Conservation (phyloP, 371 early-diverging fungal genomes). For the Apophysomyces trapeziformis region DNA sequence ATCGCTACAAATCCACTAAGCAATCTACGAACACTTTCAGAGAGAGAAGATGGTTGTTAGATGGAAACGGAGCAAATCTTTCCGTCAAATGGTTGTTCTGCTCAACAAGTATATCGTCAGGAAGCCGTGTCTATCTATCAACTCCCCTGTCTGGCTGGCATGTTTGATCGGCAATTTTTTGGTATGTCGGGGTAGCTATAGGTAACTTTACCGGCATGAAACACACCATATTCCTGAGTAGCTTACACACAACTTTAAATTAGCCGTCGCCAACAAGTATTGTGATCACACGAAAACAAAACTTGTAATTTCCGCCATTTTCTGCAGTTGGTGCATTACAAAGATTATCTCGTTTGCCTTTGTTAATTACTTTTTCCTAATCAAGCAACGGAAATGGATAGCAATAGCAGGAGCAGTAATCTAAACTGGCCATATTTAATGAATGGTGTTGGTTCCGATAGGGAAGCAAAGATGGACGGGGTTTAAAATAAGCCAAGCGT, state of each 20-base stretch:
- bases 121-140: neutral
- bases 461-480: neutral
- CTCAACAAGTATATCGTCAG: no score
- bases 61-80: neutral
- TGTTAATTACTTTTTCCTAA: neutral
- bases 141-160: neutral
- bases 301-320: neutral
- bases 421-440: neutral
- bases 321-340: neutral
- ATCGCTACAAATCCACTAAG: neutral
- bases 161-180: slow-evolving; percentile 1
- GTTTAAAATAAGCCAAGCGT: slow-evolving; percentile 1
- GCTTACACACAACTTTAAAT: slow-evolving; percentile 5
- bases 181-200: neutral
- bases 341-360: neutral
- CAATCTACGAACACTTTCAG: neutral
- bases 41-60: no score
- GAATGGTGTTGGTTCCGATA: neutral
- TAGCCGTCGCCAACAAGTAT: slow-evolving; percentile 3
- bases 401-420: neutral
- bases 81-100: neutral
- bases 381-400: neutral
- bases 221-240: slow-evolving; percentile 1
- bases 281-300: slow-evolving; percentile 3
- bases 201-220: slow-evolving; percentile 3